These are phyloP conservation scores for Cyclotella kingstonii DNA, from an alignment of 108 stramenopile species.

Conservation along the genomic window DNA sequence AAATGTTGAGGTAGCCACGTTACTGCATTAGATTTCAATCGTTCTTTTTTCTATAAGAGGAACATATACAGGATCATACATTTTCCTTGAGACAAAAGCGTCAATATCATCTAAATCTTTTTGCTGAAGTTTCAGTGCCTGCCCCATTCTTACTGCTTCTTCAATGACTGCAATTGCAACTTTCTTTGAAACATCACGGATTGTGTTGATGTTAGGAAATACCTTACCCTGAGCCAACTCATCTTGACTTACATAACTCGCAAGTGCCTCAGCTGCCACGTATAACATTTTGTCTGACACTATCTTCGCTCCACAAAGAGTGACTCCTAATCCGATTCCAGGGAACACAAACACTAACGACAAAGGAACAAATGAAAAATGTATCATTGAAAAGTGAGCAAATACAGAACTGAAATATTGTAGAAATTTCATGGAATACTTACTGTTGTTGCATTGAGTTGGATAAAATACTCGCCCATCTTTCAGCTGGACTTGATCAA, in stretches of 20 bases:
- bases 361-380: background rate
- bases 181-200: constrained; percentile 82
- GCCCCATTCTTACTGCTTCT: constrained; percentile 75
- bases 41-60: constrained; percentile 78
- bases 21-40: constrained; percentile 9
- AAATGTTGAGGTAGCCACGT: too few relatives aligned
- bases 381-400: background rate
- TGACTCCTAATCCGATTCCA: constrained; percentile 88
- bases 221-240: constrained; percentile 81
- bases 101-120: constrained; percentile 64
- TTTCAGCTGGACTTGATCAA: constrained; percentile 83
- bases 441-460: constrained; percentile 92
- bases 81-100: constrained; percentile 65
- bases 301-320: constrained; percentile 77
- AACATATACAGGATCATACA: constrained; percentile 88
- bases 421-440: too few relatives aligned
- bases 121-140: constrained; percentile 58
- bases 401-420: too few relatives aligned
- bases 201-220: constrained; percentile 81
- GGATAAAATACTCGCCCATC: constrained; percentile 73
- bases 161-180: constrained; percentile 89
- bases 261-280: constrained; percentile 84
- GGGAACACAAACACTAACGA: constrained; percentile 22
- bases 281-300: constrained; percentile 92
- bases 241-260: constrained; percentile 75